Conservation (phyloP, 768 basidiomycete species). For the Rhodotorula diobovata region DNA sequence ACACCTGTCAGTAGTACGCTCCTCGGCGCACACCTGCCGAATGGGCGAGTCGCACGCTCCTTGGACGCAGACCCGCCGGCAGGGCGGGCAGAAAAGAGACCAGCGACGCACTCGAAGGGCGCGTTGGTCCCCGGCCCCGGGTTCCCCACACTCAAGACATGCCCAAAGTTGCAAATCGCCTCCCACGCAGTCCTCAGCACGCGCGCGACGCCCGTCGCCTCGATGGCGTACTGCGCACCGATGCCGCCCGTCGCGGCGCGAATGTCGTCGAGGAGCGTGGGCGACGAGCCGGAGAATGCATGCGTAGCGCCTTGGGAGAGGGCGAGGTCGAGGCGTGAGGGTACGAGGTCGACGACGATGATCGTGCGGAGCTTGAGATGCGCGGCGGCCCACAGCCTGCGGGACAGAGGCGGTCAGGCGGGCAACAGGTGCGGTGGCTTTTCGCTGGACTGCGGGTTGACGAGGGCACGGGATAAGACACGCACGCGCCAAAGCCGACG, state of each 20-base stretch:
- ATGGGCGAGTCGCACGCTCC: no score
- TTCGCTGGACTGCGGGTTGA: neutral
- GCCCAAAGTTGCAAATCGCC: constrained; percentile 9
- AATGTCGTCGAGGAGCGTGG: constrained; percentile 24
- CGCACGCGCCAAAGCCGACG: constrained; percentile 38
- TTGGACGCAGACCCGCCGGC: neutral
- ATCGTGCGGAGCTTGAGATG: constrained; percentile 27
- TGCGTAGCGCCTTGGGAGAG: constrained; percentile 37
- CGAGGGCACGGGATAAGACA: neutral
- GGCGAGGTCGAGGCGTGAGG: constrained; percentile 30
- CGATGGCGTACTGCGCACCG: constrained; percentile 37
- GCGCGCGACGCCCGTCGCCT: constrained; percentile 34
- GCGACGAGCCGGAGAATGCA: constrained; percentile 27
- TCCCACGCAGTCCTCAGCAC: constrained; percentile 35
- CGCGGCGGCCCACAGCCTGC: constrained; percentile 33
- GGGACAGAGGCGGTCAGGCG: neutral
- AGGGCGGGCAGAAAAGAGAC: neutral
- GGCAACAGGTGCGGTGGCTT: no score
- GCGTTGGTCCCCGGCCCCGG: constrained; percentile 16
- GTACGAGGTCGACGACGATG: constrained; percentile 41
- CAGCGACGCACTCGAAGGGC: constrained; percentile 1
- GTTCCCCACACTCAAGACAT: constrained; percentile 13
- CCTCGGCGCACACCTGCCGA: no score
- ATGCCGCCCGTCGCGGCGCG: constrained; percentile 23
- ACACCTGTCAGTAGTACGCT: no score